Conservation (phyloP, 1,284 basidiomycete species). For the Chondrostereum purpureum region DNA sequence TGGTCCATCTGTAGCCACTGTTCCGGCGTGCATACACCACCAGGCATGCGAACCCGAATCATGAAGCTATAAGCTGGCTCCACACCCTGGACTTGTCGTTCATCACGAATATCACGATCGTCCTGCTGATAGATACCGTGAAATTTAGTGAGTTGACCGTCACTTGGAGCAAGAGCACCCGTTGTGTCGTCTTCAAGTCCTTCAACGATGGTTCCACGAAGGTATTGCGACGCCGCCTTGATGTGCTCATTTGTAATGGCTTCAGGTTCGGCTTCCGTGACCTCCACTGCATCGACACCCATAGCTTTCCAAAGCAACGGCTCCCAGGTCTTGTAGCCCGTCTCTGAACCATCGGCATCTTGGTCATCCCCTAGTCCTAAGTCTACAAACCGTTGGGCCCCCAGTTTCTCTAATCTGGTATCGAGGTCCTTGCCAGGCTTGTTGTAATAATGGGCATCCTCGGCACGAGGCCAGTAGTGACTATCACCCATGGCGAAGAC, state of each 20-base stretch:
- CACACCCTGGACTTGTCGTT: constrained; percentile 86
- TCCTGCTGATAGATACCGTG: constrained; percentile 98
- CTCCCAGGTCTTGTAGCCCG: constrained; percentile 96
- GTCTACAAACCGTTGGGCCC: constrained; percentile 64
- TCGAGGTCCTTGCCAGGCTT: constrained; percentile 93
- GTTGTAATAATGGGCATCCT: constrained; percentile 98
- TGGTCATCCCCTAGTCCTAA: constrained; percentile 95
- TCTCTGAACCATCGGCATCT: constrained; percentile 93
- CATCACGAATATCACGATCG: constrained; percentile 96
- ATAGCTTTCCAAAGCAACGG: constrained; percentile 90
- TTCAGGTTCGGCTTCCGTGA: constrained; percentile 91
- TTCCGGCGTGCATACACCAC: constrained; percentile 84
- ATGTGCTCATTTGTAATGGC: constrained; percentile 99
- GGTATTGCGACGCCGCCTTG: constrained; percentile 93
- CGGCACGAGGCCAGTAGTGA: constrained; percentile 97
- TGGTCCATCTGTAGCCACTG: constrained; percentile 97
- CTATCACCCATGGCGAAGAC: constrained; percentile 98
- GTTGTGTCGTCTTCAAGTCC: constrained; percentile 85
- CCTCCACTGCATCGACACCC: constrained; percentile 86
- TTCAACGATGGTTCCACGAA: constrained; percentile 93
- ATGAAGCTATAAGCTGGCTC: constrained; percentile 98
- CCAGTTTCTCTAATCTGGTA: constrained; percentile 68
- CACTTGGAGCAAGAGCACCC: constrained; percentile 84
- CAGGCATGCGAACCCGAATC: constrained; percentile 96
- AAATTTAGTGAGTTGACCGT: constrained; percentile 97